phyloP scores from a whole-genome alignment of 371 early-diverging fungal species.

The Mortierella sp. region DNA sequence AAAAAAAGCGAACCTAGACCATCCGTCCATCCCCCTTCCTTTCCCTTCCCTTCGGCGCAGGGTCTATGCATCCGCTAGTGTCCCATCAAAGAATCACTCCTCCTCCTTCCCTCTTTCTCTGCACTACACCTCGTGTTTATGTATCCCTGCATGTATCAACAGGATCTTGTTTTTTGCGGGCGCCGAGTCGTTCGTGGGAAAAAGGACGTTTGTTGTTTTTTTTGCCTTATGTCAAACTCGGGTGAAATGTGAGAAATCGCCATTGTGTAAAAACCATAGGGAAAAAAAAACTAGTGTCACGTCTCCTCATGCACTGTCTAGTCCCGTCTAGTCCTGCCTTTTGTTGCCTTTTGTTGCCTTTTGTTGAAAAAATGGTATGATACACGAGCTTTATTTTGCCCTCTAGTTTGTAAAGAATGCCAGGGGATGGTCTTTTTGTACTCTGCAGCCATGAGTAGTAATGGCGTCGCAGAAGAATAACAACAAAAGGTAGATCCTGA shows the following conservation, averaged over 20 bases:
- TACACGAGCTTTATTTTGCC: conserved; percentile 13
- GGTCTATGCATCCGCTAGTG: conserved; percentile 1
- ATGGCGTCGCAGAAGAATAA: no score
- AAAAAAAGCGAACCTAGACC: neutral
- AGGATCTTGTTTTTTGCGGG: neutral
- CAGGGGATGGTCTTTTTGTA: no score
- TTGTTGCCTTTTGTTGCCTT: neutral
- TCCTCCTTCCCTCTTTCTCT: neutral
- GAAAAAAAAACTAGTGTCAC: no score
- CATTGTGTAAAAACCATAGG: no score
- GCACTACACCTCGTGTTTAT: no score
- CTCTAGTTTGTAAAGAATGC: neutral
- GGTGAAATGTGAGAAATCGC: conserved; percentile 8
- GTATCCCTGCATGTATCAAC: conserved; percentile 6
- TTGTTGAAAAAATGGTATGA: neutral
- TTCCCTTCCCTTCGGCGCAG: neutral
- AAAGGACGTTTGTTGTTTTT: neutral
- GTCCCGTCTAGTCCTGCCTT: no score
- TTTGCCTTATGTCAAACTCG: neutral
- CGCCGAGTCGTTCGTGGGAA: neutral
- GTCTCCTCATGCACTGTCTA: no score
- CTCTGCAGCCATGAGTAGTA: no score
- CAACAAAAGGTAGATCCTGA: no score
- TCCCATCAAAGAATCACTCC: neutral
- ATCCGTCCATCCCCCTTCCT: neutral